Percentiles rank a stretch among this genome's conserved stretches.
phyloP scores from a whole-genome alignment of 257 asterid genomes.

The Nicotiana undulata region DNA sequence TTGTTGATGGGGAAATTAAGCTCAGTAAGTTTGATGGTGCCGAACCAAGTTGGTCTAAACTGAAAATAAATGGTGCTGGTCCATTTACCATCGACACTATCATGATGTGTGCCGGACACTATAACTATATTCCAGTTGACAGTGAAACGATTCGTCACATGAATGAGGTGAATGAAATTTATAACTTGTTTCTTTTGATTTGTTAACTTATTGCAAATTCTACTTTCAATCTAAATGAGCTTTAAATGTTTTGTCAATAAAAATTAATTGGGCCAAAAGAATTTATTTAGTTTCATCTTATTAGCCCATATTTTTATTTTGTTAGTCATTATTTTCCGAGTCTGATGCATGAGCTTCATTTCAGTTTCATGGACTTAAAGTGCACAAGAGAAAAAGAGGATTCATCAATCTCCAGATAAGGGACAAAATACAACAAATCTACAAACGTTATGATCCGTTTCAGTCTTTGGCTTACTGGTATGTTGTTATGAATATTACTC shows the following conservation, averaged over 20 bases:
- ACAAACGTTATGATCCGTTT: constrained; percentile 38
- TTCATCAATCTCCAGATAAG: neutral
- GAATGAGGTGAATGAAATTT: constrained; percentile 16
- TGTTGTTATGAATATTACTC: neutral
- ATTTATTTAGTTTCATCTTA: neutral
- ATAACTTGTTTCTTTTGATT: neutral
- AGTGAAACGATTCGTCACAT: constrained; percentile 39
- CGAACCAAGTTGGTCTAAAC: neutral
- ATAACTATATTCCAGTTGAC: constrained; percentile 30
- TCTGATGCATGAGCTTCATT: neutral
- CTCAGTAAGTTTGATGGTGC: constrained; percentile 1
- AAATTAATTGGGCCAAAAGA: too few relatives aligned
- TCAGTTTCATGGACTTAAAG: constrained; percentile 26
- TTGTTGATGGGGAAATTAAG: constrained; percentile 15
- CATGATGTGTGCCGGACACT: constrained; percentile 40
- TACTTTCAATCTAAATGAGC: too few relatives aligned
- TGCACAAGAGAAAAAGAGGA: neutral
- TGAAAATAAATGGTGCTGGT: constrained; percentile 28
- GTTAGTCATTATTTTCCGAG: neutral
- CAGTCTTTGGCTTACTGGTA: constrained; percentile 55
- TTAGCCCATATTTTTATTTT: neutral
- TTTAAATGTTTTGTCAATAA: too few relatives aligned
- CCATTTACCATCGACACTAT: constrained; percentile 31
- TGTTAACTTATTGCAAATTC: too few relatives aligned
- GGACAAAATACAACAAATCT: constrained; percentile 17